Base-by-base conservation (phyloP, 345 rosid species). In the Excoecaria cochinchinensis region DNA sequence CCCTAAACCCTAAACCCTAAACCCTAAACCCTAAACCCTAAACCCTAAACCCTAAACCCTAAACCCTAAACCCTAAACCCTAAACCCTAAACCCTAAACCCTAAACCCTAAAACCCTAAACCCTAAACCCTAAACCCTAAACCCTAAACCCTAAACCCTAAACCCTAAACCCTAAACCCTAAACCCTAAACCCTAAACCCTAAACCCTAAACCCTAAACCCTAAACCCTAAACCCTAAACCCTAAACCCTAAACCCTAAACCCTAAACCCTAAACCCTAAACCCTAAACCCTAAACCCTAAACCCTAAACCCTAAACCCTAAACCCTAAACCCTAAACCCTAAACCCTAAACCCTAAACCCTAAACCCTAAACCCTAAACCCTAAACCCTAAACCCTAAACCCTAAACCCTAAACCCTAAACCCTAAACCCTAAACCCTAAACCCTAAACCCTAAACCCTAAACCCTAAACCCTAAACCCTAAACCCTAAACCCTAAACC, bases 391-490 rank as follows among this genome's bases (percentile, higher is more conserved):
- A 69, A 69, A 69, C 78, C 72, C 57, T 62, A 75, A 75, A 72
- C 79, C 76, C 46, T 70, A 75, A 69, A 64, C 74, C 64, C 38
- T 61, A 74, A 78, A 64, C 81, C 77, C 56, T 66, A 75, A 79
- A 63, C 82, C 82, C 71, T 69, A 75, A 79, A 69, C 82, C 78
- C 63, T 60, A 74, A 74, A 69, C 81, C 77, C 42, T 48, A 78
- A 76, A 68, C 81, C 44, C 6, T 3, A 40, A 40, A 3, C 44
- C 81, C 42, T 47, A 78, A 68, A 74, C 78, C 82, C 24, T 25
- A 70, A 51, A 46, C 73, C 60, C 15, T 51, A 69, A 56, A 65
- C 64, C 66, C 58, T 76, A 72, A 40, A 77, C 83, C 70, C 39
- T 76, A 71, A 53, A 78, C 82, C 73, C 16, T 65, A 77, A 66